Percentiles rank a stretch among this genome's conserved stretches.
These are phyloP conservation scores for Chloris gayana DNA, from an alignment of 176 grass and related monocot species.

Conservation along the genomic window DNA sequence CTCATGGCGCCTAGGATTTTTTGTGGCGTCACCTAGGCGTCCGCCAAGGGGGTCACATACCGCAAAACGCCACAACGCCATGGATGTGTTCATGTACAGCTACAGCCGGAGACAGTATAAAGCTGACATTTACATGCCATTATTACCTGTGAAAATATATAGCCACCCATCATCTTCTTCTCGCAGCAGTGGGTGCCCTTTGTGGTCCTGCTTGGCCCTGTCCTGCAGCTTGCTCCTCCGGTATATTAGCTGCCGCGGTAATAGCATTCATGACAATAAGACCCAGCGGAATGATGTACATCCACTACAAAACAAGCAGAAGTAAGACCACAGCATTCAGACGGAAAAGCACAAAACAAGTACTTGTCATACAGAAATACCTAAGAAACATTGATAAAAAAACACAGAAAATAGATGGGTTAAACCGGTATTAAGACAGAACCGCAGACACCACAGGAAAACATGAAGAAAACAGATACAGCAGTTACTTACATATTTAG, in stretches of 20 bases:
- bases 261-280: conserved; percentile 95
- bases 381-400: not conserved
- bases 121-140: not conserved
- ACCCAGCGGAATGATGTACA: conserved; percentile 94
- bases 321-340: conserved; percentile 9
- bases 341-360: not conserved
- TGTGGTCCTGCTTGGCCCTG: conserved; percentile 66
- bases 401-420: not conserved
- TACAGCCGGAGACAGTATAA: not conserved
- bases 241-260: conserved; percentile 86
- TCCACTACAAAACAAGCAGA: conserved; percentile 75
- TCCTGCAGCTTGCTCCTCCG: conserved; percentile 64
- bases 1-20: too few relatives aligned
- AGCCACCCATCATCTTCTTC: conserved; percentile 75
- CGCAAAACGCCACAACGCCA: not conserved
- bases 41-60: not conserved
- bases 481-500: conserved; percentile 89
- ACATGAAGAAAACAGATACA: conserved; percentile 12
- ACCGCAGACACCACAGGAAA: not conserved
- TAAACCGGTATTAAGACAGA: not conserved
- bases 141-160: conserved; percentile 39
- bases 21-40: too few relatives aligned
- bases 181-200: conserved; percentile 62
- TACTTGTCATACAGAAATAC: not conserved
- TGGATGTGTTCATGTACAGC: not conserved